phyloP scores from a whole-genome alignment of 805 yeast genomes.

The Candida dajiaensis region DNA sequence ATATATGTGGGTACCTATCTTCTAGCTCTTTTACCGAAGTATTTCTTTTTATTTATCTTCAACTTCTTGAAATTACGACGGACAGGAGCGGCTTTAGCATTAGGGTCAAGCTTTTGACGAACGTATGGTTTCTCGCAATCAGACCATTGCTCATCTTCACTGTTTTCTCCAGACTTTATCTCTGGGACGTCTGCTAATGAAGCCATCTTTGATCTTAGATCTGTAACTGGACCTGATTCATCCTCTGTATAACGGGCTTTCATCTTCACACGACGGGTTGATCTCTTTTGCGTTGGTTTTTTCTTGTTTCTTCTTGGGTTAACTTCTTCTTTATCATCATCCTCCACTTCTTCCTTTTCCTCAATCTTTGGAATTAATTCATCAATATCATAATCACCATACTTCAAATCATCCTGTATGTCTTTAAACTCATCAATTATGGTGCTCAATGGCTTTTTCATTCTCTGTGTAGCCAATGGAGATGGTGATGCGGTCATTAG shows the following conservation, averaged over 20 bases:
- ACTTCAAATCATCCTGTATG: conserved; percentile 25
- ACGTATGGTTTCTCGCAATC: conserved; percentile 17
- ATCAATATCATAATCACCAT: conserved; percentile 19
- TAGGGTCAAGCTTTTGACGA: conserved; percentile 19
- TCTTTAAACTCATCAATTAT: conserved; percentile 41
- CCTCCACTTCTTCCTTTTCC: conserved; percentile 13
- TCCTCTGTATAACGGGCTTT: conserved; percentile 24
- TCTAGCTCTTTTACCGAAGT: conserved; percentile 34
- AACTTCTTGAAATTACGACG: conserved; percentile 42
- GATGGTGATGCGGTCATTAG: conserved; percentile 21
- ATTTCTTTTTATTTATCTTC: conserved; percentile 41
- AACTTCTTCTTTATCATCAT: conserved; percentile 4
- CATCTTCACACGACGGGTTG: conserved; percentile 24
- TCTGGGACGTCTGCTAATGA: conserved; percentile 5
- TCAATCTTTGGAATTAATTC: conserved; percentile 15
- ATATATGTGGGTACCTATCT: conserved; percentile 8
- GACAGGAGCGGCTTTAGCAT: conserved; percentile 19
- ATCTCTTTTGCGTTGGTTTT: conserved; percentile 30
- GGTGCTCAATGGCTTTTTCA: conserved; percentile 34
- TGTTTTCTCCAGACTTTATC: conserved; percentile 17
- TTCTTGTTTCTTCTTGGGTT: conserved; percentile 18
- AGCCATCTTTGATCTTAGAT: conserved; percentile 19
- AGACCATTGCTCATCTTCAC: conserved; percentile 18
- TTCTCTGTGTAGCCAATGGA: conserved; percentile 23
- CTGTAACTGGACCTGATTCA: conserved; percentile 25